phyloP scores from a whole-genome alignment of 768 basidiomycete species.

The Leccinum ochraceum region DNA sequence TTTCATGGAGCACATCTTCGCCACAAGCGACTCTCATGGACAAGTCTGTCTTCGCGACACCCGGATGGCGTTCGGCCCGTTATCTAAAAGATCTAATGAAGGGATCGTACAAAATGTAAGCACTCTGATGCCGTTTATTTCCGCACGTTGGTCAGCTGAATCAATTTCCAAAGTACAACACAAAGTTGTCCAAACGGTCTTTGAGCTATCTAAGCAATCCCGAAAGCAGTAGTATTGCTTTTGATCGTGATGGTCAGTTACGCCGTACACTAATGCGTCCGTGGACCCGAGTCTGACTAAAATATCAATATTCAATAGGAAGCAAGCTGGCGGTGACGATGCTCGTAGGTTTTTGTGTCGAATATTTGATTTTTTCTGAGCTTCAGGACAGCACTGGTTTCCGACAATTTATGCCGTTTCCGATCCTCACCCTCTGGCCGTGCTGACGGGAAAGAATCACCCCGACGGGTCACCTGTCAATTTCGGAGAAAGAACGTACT shows the following conservation, averaged over 20 bases:
- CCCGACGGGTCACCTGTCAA: constrained; percentile 56
- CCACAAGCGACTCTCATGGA: constrained; percentile 60
- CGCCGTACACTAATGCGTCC: constrained; percentile 7
- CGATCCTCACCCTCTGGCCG: constrained; percentile 70
- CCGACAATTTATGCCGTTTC: constrained; percentile 71
- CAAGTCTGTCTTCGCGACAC: constrained; percentile 66
- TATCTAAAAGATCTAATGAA: constrained; percentile 40
- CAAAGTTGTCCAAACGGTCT: constrained; percentile 45
- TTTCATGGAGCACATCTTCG: constrained; percentile 64
- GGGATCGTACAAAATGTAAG: constrained; percentile 52
- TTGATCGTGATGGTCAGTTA: constrained; percentile 62
- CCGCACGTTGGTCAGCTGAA: constrained; percentile 25
- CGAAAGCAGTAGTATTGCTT: constrained; percentile 66
- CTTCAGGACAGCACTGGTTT: constrained; percentile 52
- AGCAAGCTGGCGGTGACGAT: constrained; percentile 64
- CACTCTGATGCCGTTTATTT: background rate
- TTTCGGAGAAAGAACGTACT: constrained; percentile 53
- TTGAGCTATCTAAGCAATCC: constrained; percentile 50
- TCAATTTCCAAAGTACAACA: constrained; percentile 44
- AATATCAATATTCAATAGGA: constrained; percentile 41
- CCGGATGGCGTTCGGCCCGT: constrained; percentile 72
- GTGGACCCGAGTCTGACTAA: background rate
- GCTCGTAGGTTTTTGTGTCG: constrained; percentile 45
- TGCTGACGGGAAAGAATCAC: constrained; percentile 57
- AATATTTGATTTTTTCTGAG: background rate